Conservation (phyloP, 805 yeast species). For the Metschnikowia amazonensis region DNA sequence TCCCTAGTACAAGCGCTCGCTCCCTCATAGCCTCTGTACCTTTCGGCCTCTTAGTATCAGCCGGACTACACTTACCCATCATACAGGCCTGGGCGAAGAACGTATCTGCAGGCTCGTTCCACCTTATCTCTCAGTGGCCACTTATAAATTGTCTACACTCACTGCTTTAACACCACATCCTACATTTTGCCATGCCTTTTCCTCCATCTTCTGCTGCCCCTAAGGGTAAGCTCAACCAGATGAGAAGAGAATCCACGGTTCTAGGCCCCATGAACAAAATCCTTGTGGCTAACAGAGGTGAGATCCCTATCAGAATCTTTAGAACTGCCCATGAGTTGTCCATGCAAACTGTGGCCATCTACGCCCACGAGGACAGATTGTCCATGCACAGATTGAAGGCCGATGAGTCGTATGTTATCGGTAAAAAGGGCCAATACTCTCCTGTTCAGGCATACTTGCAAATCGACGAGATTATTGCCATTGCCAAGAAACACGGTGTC, state of each 20-base stretch:
- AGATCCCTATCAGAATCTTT: slow-evolving; percentile 83
- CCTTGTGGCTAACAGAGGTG: slow-evolving; percentile 82
- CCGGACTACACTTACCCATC: slow-evolving; percentile 1
- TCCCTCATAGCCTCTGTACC: neutral
- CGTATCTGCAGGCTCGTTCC: slow-evolving; percentile 4
- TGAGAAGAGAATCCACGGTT: slow-evolving; percentile 42
- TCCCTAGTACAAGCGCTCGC: neutral
- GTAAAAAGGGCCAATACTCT: slow-evolving; percentile 80
- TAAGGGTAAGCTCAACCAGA: slow-evolving; percentile 29
- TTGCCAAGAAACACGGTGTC: slow-evolving; percentile 51
- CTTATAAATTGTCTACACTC: slow-evolving; percentile 1
- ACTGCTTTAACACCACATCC: neutral
- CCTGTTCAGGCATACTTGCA: slow-evolving; percentile 96
- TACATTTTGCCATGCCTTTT: neutral
- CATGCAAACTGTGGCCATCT: slow-evolving; percentile 95
- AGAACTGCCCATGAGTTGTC: slow-evolving; percentile 97
- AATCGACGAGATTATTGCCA: slow-evolving; percentile 84
- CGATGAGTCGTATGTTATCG: slow-evolving; percentile 90
- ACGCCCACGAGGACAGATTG: slow-evolving; percentile 91
- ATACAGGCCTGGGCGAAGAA: slow-evolving; percentile 1
- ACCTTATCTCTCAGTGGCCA: slow-evolving; percentile 2
- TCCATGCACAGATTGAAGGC: slow-evolving; percentile 95
- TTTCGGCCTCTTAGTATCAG: neutral
- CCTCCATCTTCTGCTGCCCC: neutral
- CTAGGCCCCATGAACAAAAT: slow-evolving; percentile 53